Evolutionary conservation across 495 filamentous ascomycete species (phyloP).

Genomic region (Neurospora africana): DNA sequence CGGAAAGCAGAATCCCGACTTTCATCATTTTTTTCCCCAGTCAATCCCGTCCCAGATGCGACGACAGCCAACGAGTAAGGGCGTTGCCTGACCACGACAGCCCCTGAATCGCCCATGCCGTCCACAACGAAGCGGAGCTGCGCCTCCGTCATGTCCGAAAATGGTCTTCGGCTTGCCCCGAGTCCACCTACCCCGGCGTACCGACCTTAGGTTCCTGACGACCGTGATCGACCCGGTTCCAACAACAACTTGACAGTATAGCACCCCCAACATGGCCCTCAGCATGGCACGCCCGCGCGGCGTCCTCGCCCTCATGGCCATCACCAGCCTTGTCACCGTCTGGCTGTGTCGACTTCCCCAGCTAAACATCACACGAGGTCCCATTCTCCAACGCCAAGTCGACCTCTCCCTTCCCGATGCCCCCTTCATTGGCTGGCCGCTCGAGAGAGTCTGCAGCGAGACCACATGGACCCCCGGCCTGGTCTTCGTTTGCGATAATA

Average conservation of each 20-base stretch:
- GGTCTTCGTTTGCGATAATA: slow-evolving; percentile 39
- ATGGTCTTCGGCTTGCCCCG: neutral
- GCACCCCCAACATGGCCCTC: neutral
- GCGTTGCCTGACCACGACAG: neutral
- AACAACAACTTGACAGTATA: neutral
- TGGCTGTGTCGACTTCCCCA: slow-evolving; percentile 16
- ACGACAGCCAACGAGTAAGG: neutral
- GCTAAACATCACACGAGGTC: neutral
- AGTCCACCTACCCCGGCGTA: neutral
- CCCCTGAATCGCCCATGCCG: neutral
- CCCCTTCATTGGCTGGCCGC: slow-evolving; percentile 37
- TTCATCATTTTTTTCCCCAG: neutral
- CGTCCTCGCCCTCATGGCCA: slow-evolving; percentile 6
- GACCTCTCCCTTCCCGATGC: slow-evolving; percentile 29
- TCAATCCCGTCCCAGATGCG: neutral
- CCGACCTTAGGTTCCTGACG: neutral
- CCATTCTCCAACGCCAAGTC: neutral
- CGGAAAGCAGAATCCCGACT: neutral
- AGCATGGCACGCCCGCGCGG: slow-evolving; percentile 8
- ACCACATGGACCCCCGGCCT: slow-evolving; percentile 26
- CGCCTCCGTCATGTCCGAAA: neutral
- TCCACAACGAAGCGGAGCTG: neutral
- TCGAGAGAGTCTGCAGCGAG: slow-evolving; percentile 34
- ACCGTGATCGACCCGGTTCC: neutral
- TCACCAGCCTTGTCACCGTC: slow-evolving; percentile 14